These are phyloP conservation scores for Aspergillus sp. DNA, from an alignment of 2,329 filamentous ascomycete genomes.

Conservation along the genomic window DNA sequence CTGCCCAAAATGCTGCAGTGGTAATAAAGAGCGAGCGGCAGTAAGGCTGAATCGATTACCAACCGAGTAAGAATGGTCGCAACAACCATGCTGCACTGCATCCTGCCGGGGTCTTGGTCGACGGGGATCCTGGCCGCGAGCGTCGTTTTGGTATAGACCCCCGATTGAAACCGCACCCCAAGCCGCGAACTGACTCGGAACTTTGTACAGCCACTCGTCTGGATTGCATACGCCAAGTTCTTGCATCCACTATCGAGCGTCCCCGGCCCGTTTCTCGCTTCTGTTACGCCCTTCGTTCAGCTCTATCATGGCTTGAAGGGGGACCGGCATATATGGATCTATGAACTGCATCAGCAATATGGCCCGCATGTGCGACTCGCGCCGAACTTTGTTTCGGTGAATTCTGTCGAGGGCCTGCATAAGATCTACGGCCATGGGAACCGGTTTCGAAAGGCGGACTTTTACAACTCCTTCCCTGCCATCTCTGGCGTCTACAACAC, in stretches of 20 bases:
- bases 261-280: conserved; percentile 32
- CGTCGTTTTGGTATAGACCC: background rate
- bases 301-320: conserved; percentile 75
- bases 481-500: conserved; percentile 66
- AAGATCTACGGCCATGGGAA: conserved; percentile 45
- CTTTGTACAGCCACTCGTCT: conserved; percentile 13
- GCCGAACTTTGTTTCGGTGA: conserved; percentile 75
- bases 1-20: background rate
- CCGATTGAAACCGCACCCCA: too few species aligned
- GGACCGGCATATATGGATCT: conserved; percentile 71
- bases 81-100: background rate
- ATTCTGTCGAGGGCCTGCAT: conserved; percentile 61
- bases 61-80: background rate
- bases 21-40: background rate
- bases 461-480: conserved; percentile 72
- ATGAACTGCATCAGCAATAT: conserved; percentile 69
- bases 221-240: conserved; percentile 35
- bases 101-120: background rate
- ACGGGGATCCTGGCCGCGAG: background rate
- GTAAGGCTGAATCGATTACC: background rate
- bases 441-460: conserved; percentile 60
- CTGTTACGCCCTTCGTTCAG: conserved; percentile 52
- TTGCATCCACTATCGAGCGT: conserved; percentile 36
- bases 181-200: background rate
- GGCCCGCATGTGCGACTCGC: conserved; percentile 71